Evolutionary conservation across 129 eudicot species (phyloP).

Genomic region (sunflower (Helianthus annuus)): DNA sequence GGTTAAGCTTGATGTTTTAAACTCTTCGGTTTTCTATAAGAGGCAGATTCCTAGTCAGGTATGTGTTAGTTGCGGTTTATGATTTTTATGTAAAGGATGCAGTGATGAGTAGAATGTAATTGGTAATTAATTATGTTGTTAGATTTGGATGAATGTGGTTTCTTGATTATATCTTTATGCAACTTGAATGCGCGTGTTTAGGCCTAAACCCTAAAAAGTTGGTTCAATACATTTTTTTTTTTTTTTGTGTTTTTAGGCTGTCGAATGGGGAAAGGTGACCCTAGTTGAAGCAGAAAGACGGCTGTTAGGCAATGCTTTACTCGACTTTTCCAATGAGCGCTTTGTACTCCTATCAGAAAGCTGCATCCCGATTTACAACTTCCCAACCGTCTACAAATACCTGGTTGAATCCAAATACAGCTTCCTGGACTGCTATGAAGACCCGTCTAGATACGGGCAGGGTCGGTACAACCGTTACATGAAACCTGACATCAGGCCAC

Average conservation of each 20-base stretch:
- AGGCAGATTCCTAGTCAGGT: slow-evolving; percentile 94
- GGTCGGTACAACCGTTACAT: slow-evolving; percentile 75
- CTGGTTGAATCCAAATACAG: slow-evolving; percentile 59
- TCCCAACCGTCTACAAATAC: slow-evolving; percentile 65
- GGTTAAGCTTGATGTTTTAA: slow-evolving; percentile 50
- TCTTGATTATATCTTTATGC: background rate
- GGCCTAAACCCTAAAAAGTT: no score
- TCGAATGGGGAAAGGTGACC: slow-evolving; percentile 71
- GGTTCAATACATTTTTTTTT: background rate
- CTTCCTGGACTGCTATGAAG: slow-evolving; percentile 70
- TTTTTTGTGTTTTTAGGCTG: slow-evolving; percentile 41
- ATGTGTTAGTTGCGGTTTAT: slow-evolving; percentile 5
- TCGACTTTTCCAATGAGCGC: slow-evolving; percentile 85
- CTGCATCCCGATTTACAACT: slow-evolving; percentile 84
- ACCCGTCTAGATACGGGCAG: slow-evolving; percentile 73
- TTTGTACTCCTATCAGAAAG: slow-evolving; percentile 88
- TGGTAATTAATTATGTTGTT: background rate
- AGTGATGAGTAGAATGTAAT: background rate
- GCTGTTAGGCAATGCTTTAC: slow-evolving; percentile 77
- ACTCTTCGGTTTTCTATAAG: slow-evolving; percentile 56
- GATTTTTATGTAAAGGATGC: background rate
- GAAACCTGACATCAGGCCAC: slow-evolving; percentile 57
- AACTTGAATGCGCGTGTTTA: no score
- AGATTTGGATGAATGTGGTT: background rate
- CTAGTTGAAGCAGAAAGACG: slow-evolving; percentile 84